Evolutionary conservation across 1,284 basidiomycete genomes (phyloP).

Genomic region (Papiliotrema terrestris): DNA sequence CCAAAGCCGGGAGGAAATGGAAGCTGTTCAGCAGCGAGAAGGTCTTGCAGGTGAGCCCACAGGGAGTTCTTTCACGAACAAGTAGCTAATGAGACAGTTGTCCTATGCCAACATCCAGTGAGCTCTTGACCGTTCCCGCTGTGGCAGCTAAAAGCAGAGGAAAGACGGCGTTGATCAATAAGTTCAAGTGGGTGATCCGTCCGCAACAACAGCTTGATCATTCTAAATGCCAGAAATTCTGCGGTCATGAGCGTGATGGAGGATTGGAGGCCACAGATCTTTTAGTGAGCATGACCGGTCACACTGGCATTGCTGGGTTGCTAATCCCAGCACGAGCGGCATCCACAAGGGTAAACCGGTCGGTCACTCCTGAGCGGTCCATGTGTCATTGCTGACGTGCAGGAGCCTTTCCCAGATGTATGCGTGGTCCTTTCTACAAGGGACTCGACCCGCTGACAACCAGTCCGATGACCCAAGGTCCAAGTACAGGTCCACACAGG

Average conservation of each 20-base stretch:
- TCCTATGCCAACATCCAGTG: slow-evolving; percentile 49
- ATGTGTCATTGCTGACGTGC: neutral
- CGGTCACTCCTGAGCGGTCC: slow-evolving; percentile 4
- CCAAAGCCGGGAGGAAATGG: slow-evolving; percentile 45
- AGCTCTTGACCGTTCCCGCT: neutral
- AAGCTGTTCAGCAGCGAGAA: slow-evolving; percentile 49
- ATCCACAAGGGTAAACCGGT: slow-evolving; percentile 33
- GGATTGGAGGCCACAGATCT: slow-evolving; percentile 46
- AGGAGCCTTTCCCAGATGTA: slow-evolving; percentile 37
- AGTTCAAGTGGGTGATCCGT: slow-evolving; percentile 38
- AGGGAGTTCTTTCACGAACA: neutral
- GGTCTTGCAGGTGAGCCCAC: slow-evolving; percentile 40
- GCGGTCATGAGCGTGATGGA: slow-evolving; percentile 44
- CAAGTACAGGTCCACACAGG: neutral
- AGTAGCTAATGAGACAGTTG: slow-evolving; percentile 24
- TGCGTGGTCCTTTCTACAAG: neutral
- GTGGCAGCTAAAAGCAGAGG: slow-evolving; percentile 30
- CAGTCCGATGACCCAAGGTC: slow-evolving; percentile 7
- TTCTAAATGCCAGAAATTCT: slow-evolving; percentile 34
- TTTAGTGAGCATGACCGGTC: slow-evolving; percentile 28
- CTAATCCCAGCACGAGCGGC: slow-evolving; percentile 30
- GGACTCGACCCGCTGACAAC: neutral
- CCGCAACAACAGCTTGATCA: neutral
- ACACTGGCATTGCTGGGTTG: neutral
- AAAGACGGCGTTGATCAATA: slow-evolving; percentile 43